A percentile compares a stretch with the other conserved stretches of the same genome.
These are phyloP conservation scores for Hyaloscypha bicolor DNA, from an alignment of 495 filamentous ascomycete genomes.

Conservation along the genomic window DNA sequence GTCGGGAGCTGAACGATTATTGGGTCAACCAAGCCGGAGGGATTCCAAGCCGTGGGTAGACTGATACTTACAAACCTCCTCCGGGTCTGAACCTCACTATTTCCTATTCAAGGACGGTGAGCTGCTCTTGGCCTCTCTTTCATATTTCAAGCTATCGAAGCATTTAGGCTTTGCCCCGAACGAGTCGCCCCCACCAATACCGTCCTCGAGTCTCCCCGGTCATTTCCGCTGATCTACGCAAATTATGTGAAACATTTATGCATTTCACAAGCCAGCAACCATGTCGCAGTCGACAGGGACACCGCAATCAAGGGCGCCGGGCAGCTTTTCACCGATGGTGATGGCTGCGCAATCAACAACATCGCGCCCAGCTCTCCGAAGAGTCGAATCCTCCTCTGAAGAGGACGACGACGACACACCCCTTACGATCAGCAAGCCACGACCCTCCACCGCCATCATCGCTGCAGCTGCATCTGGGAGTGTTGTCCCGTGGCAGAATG, in stretches of 20 bases:
- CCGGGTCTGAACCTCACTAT: neutral
- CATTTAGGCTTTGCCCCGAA: neutral
- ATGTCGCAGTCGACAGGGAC: conserved; percentile 54
- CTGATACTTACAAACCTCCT: neutral
- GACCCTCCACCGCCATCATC: neutral
- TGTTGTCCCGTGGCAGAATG: conserved; percentile 10
- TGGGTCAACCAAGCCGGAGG: neutral
- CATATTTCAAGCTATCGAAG: neutral
- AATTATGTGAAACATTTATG: conserved; percentile 30
- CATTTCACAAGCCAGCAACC: conserved; percentile 29
- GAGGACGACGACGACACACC: conserved; percentile 35
- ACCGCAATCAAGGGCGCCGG: conserved; percentile 47
- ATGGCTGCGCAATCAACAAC: conserved; percentile 42
- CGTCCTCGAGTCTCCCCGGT: neutral
- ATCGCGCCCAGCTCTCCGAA: conserved; percentile 40
- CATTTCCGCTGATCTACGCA: conserved; percentile 16
- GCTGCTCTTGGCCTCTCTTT: neutral
- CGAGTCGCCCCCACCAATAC: neutral
- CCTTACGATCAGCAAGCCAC: conserved; percentile 28
- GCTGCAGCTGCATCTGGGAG: neutral
- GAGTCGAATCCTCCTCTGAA: conserved; percentile 46
- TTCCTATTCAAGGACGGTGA: neutral
- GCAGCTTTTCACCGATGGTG: conserved; percentile 58
- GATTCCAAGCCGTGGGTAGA: neutral
- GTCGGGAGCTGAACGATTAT: neutral